These are phyloP conservation scores for Nannizziopsis barbatae DNA, from an alignment of 2,329 filamentous ascomycete genomes.

Conservation along the genomic window DNA sequence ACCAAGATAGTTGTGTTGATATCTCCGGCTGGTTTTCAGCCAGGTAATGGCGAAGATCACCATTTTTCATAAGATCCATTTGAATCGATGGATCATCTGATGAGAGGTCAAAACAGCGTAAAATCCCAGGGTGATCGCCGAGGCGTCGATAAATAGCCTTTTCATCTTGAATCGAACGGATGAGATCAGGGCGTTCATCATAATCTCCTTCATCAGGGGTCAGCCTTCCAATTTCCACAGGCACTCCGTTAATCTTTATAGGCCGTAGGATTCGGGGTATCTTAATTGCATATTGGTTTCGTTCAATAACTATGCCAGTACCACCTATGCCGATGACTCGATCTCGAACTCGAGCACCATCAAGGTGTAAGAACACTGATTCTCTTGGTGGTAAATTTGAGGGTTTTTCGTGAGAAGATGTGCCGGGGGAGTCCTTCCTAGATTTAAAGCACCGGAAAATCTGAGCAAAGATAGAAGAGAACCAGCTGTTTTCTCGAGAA, in stretches of 20 bases:
- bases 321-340: conserved; percentile 15
- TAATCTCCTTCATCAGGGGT: conserved; percentile 16
- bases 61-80: conserved; percentile 20
- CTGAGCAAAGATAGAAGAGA: neutral
- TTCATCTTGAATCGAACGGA: conserved; percentile 10
- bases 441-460: conserved; percentile 1
- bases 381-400: conserved; percentile 8
- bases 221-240: conserved; percentile 10
- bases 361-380: conserved; percentile 15
- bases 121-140: neutral
- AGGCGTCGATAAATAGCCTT: neutral
- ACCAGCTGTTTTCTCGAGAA: conserved; percentile 6
- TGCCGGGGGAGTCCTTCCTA: conserved; percentile 1
- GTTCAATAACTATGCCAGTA: conserved; percentile 17
- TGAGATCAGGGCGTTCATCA: conserved; percentile 13
- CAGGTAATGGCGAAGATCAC: conserved; percentile 20
- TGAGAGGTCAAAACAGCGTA: conserved; percentile 11
- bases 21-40: conserved; percentile 13
- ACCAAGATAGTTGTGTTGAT: conserved; percentile 16
- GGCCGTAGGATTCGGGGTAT: conserved; percentile 15
- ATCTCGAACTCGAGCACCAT: conserved; percentile 14
- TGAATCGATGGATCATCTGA: conserved; percentile 6
- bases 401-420: conserved; percentile 3
- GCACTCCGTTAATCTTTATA: conserved; percentile 14
- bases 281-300: conserved; percentile 17